Conservation (phyloP, 2,329 filamentous ascomycete species). For the Colletotrichum abscissum region DNA sequence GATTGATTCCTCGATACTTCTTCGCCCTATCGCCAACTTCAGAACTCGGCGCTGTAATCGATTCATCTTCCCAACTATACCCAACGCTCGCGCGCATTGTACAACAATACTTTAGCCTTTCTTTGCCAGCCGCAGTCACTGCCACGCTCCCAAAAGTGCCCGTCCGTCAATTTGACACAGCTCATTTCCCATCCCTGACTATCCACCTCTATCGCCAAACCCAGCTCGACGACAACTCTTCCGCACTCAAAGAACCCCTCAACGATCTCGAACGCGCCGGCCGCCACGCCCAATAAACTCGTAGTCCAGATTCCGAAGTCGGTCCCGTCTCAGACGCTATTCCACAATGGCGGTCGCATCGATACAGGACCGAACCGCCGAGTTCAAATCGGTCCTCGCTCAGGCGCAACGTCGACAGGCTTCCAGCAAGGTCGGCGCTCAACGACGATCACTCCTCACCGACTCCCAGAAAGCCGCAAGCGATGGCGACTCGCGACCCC, state of each 20-base stretch:
- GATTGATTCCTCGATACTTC: not conserved
- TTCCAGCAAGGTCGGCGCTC: constrained; percentile 79
- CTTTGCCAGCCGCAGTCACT: not conserved
- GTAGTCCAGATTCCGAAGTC: not conserved
- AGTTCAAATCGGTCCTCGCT: constrained; percentile 91
- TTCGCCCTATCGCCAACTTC: constrained; percentile 4
- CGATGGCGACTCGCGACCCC: constrained; percentile 64
- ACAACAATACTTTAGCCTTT: constrained; percentile 3
- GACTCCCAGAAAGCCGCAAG: constrained; percentile 76
- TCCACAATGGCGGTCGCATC: constrained; percentile 72
- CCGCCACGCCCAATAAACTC: not conserved
- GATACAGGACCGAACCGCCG: constrained; percentile 95
- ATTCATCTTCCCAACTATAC: not conserved
- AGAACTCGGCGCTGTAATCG: not conserved
- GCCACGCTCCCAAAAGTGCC: not conserved
- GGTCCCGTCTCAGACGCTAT: not conserved
- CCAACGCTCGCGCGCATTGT: constrained; percentile 3
- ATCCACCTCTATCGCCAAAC: not conserved
- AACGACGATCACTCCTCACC: constrained; percentile 83
- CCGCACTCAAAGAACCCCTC: not conserved
- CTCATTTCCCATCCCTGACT: constrained; percentile 9
- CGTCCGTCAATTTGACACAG: not conserved
- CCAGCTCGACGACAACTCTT: not conserved
- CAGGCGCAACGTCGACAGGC: constrained; percentile 86
- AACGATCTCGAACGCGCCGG: constrained; percentile 17